Percentiles rank a stretch among this genome's conserved stretches.
These are phyloP conservation scores for Ormosia semicastrata DNA, from an alignment of 306 rosid genomes.

Conservation along the genomic window DNA sequence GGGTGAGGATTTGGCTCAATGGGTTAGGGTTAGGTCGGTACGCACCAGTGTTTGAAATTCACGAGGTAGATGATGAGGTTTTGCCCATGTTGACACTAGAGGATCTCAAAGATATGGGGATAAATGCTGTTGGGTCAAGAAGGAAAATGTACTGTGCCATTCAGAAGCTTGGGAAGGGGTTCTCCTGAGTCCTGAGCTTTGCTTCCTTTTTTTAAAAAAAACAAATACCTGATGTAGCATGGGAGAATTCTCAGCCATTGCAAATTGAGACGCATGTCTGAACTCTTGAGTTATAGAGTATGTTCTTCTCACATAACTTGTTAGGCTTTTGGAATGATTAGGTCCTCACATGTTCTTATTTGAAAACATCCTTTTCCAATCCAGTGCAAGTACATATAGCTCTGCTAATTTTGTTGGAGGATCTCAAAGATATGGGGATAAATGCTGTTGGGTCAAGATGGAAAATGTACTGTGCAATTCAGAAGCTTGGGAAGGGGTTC, in stretches of 20 bases:
- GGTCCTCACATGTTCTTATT: constrained; percentile 30
- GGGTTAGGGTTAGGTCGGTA: constrained; percentile 81
- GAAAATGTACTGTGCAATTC: constrained; percentile 77
- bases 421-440: constrained; percentile 93
- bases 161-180: constrained; percentile 87
- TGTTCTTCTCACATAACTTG: constrained; percentile 33
- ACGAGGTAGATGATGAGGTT: constrained; percentile 91
- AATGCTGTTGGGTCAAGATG: constrained; percentile 82
- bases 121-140: constrained; percentile 80
- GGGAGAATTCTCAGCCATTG: constrained; percentile 38
- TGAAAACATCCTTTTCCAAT: background rate
- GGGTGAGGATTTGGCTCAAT: constrained; percentile 84
- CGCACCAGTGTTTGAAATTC: constrained; percentile 82
- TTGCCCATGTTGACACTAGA: constrained; percentile 59
- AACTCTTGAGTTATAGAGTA: constrained; percentile 36
- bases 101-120: constrained; percentile 93
- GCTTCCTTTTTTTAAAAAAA: background rate
- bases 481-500: constrained; percentile 85
- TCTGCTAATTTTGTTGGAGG: too few relatives aligned
- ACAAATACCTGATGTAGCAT: background rate
- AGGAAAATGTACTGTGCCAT: constrained; percentile 80
- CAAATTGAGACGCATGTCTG: constrained; percentile 50
- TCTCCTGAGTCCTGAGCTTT: constrained; percentile 64
- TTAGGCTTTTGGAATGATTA: constrained; percentile 40
- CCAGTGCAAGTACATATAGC: constrained; percentile 25